Base-by-base conservation (phyloP, 192 early-diverging fungal species). In the Coemansia interrupta region DNA sequence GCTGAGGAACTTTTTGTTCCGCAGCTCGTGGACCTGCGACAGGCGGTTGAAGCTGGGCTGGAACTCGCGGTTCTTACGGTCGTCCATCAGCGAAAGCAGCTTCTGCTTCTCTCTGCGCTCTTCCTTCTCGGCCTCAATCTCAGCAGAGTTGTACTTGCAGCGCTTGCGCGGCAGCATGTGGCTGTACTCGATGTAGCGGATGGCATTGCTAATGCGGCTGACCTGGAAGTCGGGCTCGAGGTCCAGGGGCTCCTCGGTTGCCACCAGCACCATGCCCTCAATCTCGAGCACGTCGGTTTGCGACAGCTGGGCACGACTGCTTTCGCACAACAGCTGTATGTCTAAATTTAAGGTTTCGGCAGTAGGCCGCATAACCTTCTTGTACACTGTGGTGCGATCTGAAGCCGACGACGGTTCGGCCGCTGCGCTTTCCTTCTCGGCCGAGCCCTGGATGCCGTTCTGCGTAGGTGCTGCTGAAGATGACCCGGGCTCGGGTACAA, bases 11-110 rank as follows among this genome's bases (percentile, higher is more conserved):
- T 85, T 84, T 72, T 84, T 85, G 44, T 82, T 72, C 19, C 86
- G 81, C 85, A 86, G 87, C 26, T 90, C 86, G 57, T 83, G 82
- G 54, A 90, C 76, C 67, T 84, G 85, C 17, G 86, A 80, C 9
- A 90, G 78, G 22, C 84, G 83, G 38, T 70, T 83, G 72, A 90
- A 90, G 66, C 84, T 87, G 15, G 82, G 87, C 65, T 87, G 82
- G 43, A 89, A 89, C 36, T 81, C 80, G 61, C 65, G 73, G 12
- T 20, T 51, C 18, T 56, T 66, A 12, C 70, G 58, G 23, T 86
- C 78, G 65, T 90, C 86, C 86, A 88, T 88, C 49, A 87, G 64
- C 19, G 83, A 81, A 81, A 90, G 81, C 49, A 88, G 63, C 64
- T 83, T 85, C 55, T 81, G 78, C 49, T 85, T 84, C 63, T 90